Evolutionary conservation across 2,329 filamentous ascomycete genomes (phyloP), one percentile per base, ranked within the genome.

Genomic region (Neoscytalidium dimidiatum): DNA sequence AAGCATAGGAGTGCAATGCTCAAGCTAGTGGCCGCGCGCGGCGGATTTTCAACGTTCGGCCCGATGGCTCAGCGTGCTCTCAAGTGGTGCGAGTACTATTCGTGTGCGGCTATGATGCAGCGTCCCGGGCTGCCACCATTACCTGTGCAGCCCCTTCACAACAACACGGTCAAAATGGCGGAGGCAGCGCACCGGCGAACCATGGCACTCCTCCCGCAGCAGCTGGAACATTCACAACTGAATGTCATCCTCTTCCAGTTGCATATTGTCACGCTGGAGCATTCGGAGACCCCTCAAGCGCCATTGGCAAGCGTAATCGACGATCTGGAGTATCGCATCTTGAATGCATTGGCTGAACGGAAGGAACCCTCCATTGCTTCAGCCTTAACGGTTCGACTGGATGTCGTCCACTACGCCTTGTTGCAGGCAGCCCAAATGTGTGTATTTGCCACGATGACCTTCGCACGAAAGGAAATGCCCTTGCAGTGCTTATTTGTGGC

Each of bases 51-150:
- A 3, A 56, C 33, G 5, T 56, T 56, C 52, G 5, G 31, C 21
- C 9, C 52, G 3, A 38, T 56, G 52, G 52, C 33, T 4, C 52
- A 41, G 21, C 52, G 52, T 7, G 33, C 52, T 1, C 11, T 56
- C 33, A 29, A 41, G 33, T 56, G 52, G 52, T 56, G 52, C 52
- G 52, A 56, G 33, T 56, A 26, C 33, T 56, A 56, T 21, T n/a
- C 52, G 3, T 56, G 52, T 33, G 52, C 52, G 3, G 21, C 31
- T 19, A 4, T n/a, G 13, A 13, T 5, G 5, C 19, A 41, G 8
- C 21, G 19, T 17, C 52, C 52, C 1, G 21, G 1, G 21, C 31
- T 56, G 19, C 52, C 52, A 5, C 52, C 14, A 6, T 21, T 41
- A 21, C 52, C 31, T 2, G 33, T 28, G 31, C 52, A 13, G 14